Percentiles rank a stretch among this genome's conserved stretches.
Evolutionary conservation across 2,329 filamentous ascomycete species (phyloP).

Genomic region (Keithomyces neogunnii): DNA sequence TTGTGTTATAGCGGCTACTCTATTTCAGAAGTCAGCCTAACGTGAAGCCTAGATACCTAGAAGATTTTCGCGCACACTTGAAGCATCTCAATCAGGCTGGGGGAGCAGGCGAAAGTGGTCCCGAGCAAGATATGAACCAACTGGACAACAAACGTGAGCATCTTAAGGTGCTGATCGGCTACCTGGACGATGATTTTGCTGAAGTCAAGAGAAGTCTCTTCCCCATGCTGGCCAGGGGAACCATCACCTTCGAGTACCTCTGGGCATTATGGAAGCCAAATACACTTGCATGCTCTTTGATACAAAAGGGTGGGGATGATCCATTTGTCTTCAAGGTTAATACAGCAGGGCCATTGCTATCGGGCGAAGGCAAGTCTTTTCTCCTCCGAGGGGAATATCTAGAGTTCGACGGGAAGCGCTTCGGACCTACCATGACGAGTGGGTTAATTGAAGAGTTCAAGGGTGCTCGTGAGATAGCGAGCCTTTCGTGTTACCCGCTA

Average conservation of each 20-base stretch:
- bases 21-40: not conserved
- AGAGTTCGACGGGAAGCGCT: conserved; percentile 81
- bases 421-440: conserved; percentile 64
- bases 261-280: conserved; percentile 89
- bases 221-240: conserved; percentile 69
- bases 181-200: conserved; percentile 74
- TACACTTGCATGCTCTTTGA: conserved; percentile 67
- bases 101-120: conserved; percentile 36
- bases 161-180: conserved; percentile 65
- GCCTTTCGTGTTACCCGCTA: conserved; percentile 67
- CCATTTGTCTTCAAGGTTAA: conserved; percentile 79
- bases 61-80: conserved; percentile 59
- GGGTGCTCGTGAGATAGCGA: conserved; percentile 74
- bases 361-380: conserved; percentile 69
- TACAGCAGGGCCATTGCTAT: conserved; percentile 57
- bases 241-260: conserved; percentile 80
- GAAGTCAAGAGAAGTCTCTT: conserved; percentile 70
- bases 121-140: conserved; percentile 52
- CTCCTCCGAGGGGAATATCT: conserved; percentile 71
- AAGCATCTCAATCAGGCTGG: conserved; percentile 56
- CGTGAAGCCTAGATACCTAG: conserved; percentile 49
- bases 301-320: conserved; percentile 68
- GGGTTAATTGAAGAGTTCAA: conserved; percentile 69
- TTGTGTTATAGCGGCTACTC: too few species aligned
- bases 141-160: conserved; percentile 51